Percentiles rank a stretch among this genome's conserved stretches.
Conservation (phyloP, 2,329 filamentous ascomycete genomes). For the Aspergillus neoniger region DNA sequence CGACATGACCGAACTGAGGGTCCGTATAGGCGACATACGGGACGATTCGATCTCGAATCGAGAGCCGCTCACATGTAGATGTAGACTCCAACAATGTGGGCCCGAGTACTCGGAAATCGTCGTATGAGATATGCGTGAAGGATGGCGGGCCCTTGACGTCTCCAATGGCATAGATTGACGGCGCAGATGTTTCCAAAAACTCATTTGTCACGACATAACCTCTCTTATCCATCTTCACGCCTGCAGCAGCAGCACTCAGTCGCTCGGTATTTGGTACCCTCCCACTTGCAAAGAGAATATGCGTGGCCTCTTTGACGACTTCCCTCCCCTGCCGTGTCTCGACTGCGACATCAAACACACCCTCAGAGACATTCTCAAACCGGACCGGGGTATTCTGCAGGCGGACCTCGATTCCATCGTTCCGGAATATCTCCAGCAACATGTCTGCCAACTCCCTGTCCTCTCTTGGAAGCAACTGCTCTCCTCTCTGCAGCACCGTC, state of each 20-base stretch:
- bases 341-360: not conserved
- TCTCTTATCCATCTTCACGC: not conserved
- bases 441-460: not conserved
- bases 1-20: slow-evolving; percentile 11
- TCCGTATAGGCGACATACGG: slow-evolving; percentile 13
- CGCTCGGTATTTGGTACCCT: slow-evolving; percentile 2
- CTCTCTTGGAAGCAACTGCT: slow-evolving; percentile 2
- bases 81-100: not conserved
- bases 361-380: not conserved
- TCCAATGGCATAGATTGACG: slow-evolving; percentile 5
- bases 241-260: not conserved
- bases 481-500: not conserved
- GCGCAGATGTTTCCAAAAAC: slow-evolving; percentile 4
- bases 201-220: slow-evolving; percentile 4
- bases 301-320: not conserved
- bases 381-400: not conserved
- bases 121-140: slow-evolving; percentile 12
- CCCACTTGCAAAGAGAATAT: slow-evolving; percentile 5
- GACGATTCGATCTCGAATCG: not conserved
- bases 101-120: slow-evolving; percentile 8
- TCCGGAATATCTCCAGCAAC: not conserved
- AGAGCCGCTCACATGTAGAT: not conserved
- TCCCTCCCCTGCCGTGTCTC: not conserved
- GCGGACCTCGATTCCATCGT: not conserved
- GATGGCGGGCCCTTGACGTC: slow-evolving; percentile 12